Evolutionary conservation across 495 filamentous ascomycete species (phyloP).

Genomic region (Penicillium crystallinum): DNA sequence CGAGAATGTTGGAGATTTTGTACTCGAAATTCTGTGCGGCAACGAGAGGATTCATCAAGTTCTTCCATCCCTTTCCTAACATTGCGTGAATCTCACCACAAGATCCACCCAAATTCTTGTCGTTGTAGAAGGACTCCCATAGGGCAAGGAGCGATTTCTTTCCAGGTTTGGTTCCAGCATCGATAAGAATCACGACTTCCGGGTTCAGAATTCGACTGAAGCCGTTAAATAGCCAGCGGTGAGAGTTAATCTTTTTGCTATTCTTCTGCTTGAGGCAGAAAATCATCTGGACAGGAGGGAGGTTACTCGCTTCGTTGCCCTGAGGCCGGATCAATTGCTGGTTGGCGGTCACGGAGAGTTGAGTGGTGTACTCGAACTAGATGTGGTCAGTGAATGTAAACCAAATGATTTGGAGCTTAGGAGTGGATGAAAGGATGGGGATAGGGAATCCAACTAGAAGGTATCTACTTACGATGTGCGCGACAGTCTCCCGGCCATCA

Average conservation of each 20-base stretch:
- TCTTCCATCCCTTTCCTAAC: constrained; percentile 84
- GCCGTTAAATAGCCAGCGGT: constrained; percentile 96
- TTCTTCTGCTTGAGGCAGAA: constrained; percentile 99
- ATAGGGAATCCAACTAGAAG: background rate
- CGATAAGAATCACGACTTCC: constrained; percentile 91
- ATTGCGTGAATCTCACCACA: constrained; percentile 99
- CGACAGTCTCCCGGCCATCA: constrained; percentile 89
- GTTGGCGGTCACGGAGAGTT: constrained; percentile 91
- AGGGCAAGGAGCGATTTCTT: constrained; percentile 84
- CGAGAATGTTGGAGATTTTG: constrained; percentile 97
- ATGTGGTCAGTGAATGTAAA: background rate
- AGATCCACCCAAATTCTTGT: constrained; percentile 94
- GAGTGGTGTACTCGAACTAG: constrained; percentile 96
- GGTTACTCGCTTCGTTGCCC: constrained; percentile 72
- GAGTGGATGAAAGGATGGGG: background rate
- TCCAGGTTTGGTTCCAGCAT: constrained; percentile 94
- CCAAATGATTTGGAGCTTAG: background rate
- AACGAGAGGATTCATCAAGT: constrained; percentile 88
- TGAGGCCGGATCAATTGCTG: constrained; percentile 92
- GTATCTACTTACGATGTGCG: constrained; percentile 64
- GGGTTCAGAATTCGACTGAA: constrained; percentile 95
- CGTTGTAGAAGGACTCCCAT: constrained; percentile 98
- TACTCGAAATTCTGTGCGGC: constrained; percentile 99
- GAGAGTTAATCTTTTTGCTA: constrained; percentile 99
- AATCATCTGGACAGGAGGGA: constrained; percentile 96